Conservation (phyloP, 495 filamentous ascomycete species). For the Lineolata rhizophorae region DNA sequence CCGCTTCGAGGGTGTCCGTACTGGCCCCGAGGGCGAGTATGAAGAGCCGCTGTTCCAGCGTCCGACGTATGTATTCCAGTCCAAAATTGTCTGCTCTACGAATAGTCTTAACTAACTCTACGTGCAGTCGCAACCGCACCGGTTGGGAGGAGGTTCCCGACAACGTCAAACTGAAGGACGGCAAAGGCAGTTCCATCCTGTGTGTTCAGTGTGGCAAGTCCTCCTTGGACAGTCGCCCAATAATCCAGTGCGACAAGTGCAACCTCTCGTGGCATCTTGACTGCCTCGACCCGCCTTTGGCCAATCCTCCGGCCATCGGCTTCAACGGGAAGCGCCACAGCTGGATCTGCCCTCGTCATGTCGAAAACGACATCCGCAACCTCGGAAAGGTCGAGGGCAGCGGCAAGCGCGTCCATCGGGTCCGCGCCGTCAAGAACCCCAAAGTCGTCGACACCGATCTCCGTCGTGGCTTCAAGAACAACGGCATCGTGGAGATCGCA, state of each 20-base stretch:
- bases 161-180: slow-evolving; percentile 39
- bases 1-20: slow-evolving; percentile 50
- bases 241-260: slow-evolving; percentile 39
- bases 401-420: slow-evolving; percentile 11
- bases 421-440: slow-evolving; percentile 34
- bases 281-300: slow-evolving; percentile 67
- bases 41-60: slow-evolving; percentile 30
- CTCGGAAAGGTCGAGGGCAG: slow-evolving; percentile 18
- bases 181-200: slow-evolving; percentile 42
- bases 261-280: slow-evolving; percentile 70
- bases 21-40: slow-evolving; percentile 58
- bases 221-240: slow-evolving; percentile 23
- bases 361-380: slow-evolving; percentile 32
- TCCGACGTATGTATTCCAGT: slow-evolving; percentile 17
- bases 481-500: slow-evolving; percentile 59
- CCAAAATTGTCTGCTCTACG: slow-evolving; percentile 6
- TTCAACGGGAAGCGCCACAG: slow-evolving; percentile 26
- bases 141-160: slow-evolving; percentile 43
- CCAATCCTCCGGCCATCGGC: slow-evolving; percentile 37
- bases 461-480: slow-evolving; percentile 41
- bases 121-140: slow-evolving; percentile 26
- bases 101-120: slow-evolving; percentile 1
- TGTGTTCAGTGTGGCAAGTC: slow-evolving; percentile 48
- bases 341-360: slow-evolving; percentile 81
- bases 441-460: slow-evolving; percentile 22